Base-by-base conservation (phyloP, 306 rosid species). In the Malus sieversii region DNA sequence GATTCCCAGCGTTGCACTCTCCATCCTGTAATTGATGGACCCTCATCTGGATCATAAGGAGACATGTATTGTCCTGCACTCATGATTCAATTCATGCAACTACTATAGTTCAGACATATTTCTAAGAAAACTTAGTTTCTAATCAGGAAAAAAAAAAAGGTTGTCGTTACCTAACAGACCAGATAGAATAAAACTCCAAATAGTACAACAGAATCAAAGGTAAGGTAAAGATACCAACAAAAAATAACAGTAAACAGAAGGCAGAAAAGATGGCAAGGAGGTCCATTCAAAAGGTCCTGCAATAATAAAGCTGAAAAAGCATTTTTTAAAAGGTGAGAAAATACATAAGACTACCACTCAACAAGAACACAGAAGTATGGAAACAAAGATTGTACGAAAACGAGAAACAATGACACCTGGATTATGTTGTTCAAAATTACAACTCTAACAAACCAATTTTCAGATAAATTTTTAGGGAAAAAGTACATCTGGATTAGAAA, bases 1-100 rank as follows among this genome's bases (percentile, higher is more conserved):
- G 99, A 95, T 85, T 92, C 98, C 99, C 99, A 95, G n/a, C 99
- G 99, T 79, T 95, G 99, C 80, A 95, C 99, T 82, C 99, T 92
- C 99, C 99, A 95, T 70, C 99, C 99, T 10, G 99, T 90, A 71
- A 95, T 84, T 68, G 99, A 90, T 61, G 99, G 99, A 48, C 99
- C 99, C 83, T 95, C 99, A 77, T 95, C 99, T 12, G 99, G 99
- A 87, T 95, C 99, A 83, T 89, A 95, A 32, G 99, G 99, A 70
- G 99, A 95, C 99, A 95, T 95, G 85, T 95, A 95, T 78, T 95
- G 99, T 66, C 99, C 99, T 95, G 97, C 76, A 87, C 33, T 40
- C 58, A 69, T 70, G 77, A 14, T 0, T 40, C 58, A 69, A 46
- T 74, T 60, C 5, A 44, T 60, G 60, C 25, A 13, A 44, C 9